Percentiles rank a stretch among this genome's conserved stretches.
phyloP scores from a whole-genome alignment of 176 grass and related monocot species.

The Tuctoria greenei region DNA sequence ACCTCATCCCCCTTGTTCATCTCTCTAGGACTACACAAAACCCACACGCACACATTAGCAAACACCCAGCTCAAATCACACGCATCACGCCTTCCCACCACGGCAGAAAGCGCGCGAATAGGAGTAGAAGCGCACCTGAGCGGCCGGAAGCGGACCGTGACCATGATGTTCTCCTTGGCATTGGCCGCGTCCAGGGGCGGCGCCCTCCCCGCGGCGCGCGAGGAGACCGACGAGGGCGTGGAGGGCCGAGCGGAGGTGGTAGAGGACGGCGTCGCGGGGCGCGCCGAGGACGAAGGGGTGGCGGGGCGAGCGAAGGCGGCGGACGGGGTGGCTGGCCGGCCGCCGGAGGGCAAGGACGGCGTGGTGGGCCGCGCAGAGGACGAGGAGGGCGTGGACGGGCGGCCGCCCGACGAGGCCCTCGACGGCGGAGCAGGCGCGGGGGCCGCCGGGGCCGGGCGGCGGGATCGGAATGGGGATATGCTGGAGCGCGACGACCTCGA shows the following conservation, averaged over 20 bases:
- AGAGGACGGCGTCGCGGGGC: slow-evolving; percentile 47
- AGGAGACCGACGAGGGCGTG: slow-evolving; percentile 54
- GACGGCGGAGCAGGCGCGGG: slow-evolving; percentile 38
- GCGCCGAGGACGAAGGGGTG: slow-evolving; percentile 47
- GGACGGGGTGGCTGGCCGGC: slow-evolving; percentile 46
- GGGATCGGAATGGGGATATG: slow-evolving; percentile 96
- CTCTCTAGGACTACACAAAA: slow-evolving; percentile 68
- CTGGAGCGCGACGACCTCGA: slow-evolving; percentile 70
- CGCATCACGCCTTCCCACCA: neutral
- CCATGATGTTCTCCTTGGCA: slow-evolving; percentile 96
- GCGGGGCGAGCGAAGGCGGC: slow-evolving; percentile 55
- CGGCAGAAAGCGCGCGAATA: neutral
- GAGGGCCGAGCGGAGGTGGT: slow-evolving; percentile 46
- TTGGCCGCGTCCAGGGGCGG: slow-evolving; percentile 59
- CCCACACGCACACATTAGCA: slow-evolving; percentile 2
- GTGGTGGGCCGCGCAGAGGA: slow-evolving; percentile 55
- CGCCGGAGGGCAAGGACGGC: slow-evolving; percentile 46
- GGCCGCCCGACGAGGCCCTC: slow-evolving; percentile 42
- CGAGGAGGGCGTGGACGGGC: slow-evolving; percentile 46
- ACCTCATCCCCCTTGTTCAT: slow-evolving; percentile 97
- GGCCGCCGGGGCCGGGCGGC: slow-evolving; percentile 34
- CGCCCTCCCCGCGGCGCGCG: slow-evolving; percentile 30
- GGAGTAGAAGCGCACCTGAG: slow-evolving; percentile 57
- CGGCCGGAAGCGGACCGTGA: slow-evolving; percentile 95
- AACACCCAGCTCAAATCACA: slow-evolving; percentile 31